Evolutionary conservation across 208 protist genomes (phyloP).

Genomic region (Leptomonas seymouri): DNA sequence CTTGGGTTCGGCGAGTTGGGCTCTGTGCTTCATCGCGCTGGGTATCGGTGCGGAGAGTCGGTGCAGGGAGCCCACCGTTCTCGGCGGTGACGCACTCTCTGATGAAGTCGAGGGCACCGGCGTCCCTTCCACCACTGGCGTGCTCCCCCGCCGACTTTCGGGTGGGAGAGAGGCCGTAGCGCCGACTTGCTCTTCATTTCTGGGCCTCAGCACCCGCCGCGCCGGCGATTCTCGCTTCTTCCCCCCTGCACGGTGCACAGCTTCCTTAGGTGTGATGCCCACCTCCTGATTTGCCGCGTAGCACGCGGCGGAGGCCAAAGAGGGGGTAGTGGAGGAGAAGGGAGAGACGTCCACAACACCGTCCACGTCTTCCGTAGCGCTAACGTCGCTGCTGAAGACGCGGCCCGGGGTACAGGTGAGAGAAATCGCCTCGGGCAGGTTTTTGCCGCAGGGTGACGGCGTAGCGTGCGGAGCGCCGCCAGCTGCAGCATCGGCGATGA

Average conservation of each 20-base stretch:
- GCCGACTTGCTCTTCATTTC: too few species aligned
- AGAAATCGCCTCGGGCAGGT: slow-evolving; percentile 34
- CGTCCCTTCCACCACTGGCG: background rate
- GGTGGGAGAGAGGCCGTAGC: too few species aligned
- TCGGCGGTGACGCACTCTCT: background rate
- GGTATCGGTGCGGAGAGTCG: background rate
- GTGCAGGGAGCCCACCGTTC: background rate
- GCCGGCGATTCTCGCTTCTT: too few species aligned
- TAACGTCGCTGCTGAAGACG: slow-evolving; percentile 11
- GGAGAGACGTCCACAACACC: background rate
- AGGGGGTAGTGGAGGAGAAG: slow-evolving; percentile 2
- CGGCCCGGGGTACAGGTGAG: slow-evolving; percentile 14
- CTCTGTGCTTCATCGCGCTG: background rate
- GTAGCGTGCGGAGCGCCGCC: background rate
- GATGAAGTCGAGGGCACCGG: background rate
- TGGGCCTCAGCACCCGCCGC: too few species aligned
- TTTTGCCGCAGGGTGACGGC: slow-evolving; percentile 6
- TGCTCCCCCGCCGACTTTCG: too few species aligned
- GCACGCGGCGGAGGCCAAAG: background rate
- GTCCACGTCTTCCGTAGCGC: background rate
- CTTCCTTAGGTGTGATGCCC: background rate
- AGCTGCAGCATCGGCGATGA: background rate
- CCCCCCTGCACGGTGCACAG: background rate
- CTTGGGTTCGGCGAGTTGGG: background rate
- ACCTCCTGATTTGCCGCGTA: background rate